A percentile compares a stretch with the other conserved stretches of the same genome.
Evolutionary conservation across 257 asterid genomes (phyloP).

Genomic region (Solanum clarkiae): DNA sequence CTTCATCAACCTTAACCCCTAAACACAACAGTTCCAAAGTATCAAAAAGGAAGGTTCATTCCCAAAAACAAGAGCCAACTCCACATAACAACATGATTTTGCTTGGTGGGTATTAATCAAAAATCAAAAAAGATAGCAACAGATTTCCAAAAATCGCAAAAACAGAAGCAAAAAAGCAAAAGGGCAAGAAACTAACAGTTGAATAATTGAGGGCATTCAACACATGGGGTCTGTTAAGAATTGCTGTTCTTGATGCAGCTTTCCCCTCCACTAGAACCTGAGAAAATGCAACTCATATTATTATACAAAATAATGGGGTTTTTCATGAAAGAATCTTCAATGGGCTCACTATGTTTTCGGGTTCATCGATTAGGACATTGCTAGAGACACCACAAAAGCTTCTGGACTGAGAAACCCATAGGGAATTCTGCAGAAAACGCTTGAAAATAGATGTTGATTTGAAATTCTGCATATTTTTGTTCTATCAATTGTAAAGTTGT

Average conservation of each 20-base stretch:
- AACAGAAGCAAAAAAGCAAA: not conserved
- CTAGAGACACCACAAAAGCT: constrained; percentile 27
- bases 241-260: constrained; percentile 69
- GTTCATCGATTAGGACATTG: constrained; percentile 31
- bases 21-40: not conserved
- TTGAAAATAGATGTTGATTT: constrained; percentile 28
- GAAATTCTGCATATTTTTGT: constrained; percentile 21
- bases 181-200: constrained; percentile 24
- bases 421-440: constrained; percentile 9
- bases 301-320: not conserved
- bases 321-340: not conserved
- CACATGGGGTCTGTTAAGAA: constrained; percentile 69
- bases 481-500: not conserved
- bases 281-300: not conserved
- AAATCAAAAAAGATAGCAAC: not conserved
- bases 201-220: constrained; percentile 76
- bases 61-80: not conserved
- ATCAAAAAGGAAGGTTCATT: not conserved
- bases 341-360: constrained; percentile 34
- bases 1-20: constrained; percentile 64
- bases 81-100: not conserved
- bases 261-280: constrained; percentile 85
- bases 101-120: not conserved
- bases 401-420: constrained; percentile 10
- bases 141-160: not conserved